Percentiles rank a stretch among this genome's conserved stretches.
Conservation (phyloP, 2,329 filamentous ascomycete genomes). For the Clonostachys byssicola region DNA sequence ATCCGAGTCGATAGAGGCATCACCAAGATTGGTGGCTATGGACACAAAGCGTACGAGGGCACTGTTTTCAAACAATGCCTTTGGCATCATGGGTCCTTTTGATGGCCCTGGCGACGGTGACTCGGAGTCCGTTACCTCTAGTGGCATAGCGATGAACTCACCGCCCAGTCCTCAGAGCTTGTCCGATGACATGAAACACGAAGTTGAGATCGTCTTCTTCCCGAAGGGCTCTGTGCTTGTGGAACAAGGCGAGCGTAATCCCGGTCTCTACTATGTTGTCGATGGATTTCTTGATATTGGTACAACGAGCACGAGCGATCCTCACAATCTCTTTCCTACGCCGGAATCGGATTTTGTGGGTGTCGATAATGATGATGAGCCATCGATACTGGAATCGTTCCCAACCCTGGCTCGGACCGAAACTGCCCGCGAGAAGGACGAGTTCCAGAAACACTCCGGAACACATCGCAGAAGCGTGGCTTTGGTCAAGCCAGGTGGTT, state of each 20-base stretch:
- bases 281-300: slow-evolving; percentile 96
- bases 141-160: slow-evolving; percentile 55
- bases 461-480: slow-evolving; percentile 67
- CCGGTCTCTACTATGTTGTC: slow-evolving; percentile 94
- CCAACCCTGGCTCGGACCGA: slow-evolving; percentile 16
- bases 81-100: slow-evolving; percentile 85
- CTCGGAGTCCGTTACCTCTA: slow-evolving; percentile 77
- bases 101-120: slow-evolving; percentile 75
- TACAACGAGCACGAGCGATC: slow-evolving; percentile 44
- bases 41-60: slow-evolving; percentile 79
- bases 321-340: slow-evolving; percentile 24
- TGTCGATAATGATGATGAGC: slow-evolving; percentile 8
- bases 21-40: slow-evolving; percentile 78
- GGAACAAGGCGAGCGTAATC: slow-evolving; percentile 95
- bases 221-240: slow-evolving; percentile 91
- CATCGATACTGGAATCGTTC: slow-evolving; percentile 15
- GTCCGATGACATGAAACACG: slow-evolving; percentile 78
- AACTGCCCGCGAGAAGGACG: slow-evolving; percentile 18
- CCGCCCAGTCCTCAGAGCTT: slow-evolving; percentile 63
- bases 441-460: slow-evolving; percentile 35
- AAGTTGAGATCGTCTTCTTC: slow-evolving; percentile 96
- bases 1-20: slow-evolving; percentile 74
- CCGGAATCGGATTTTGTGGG: slow-evolving; percentile 4
- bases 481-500: slow-evolving; percentile 87
- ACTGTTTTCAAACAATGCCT: slow-evolving; percentile 68